A percentile compares a stretch with the other conserved stretches of the same genome.
Conservation (phyloP, 2,329 filamentous ascomycete genomes). For the Clarireedia homoeocarpa region DNA sequence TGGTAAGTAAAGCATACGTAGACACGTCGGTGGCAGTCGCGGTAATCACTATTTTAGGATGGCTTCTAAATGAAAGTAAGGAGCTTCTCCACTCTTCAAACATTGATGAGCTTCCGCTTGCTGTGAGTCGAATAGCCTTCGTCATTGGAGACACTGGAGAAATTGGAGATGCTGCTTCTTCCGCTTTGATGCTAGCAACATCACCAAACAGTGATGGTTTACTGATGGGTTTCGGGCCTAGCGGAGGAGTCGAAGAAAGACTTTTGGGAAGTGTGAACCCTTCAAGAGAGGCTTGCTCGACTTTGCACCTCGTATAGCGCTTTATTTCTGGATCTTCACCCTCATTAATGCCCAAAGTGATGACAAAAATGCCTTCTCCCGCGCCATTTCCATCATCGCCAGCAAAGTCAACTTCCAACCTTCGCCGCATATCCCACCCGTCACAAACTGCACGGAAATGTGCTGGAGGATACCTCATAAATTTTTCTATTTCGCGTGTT, state of each 20-base stretch:
- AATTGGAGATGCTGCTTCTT: slow-evolving; percentile 20
- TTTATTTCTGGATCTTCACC: slow-evolving; percentile 38
- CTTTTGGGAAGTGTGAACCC: slow-evolving; percentile 27
- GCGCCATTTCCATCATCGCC: slow-evolving; percentile 67
- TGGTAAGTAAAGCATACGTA: slow-evolving; percentile 59
- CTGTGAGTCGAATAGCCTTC: slow-evolving; percentile 9
- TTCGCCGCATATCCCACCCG: slow-evolving; percentile 88
- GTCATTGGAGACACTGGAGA: slow-evolving; percentile 19
- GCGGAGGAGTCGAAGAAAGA: slow-evolving; percentile 16
- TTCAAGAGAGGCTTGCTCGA: slow-evolving; percentile 26
- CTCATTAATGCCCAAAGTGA: slow-evolving; percentile 53
- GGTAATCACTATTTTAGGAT: slow-evolving; percentile 55
- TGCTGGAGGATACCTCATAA: slow-evolving; percentile 61
- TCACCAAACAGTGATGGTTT: slow-evolving; percentile 30
- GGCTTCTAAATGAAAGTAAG: slow-evolving; percentile 51
- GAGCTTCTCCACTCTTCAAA: slow-evolving; percentile 62
- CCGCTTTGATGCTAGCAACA: slow-evolving; percentile 19
- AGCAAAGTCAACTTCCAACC: slow-evolving; percentile 82
- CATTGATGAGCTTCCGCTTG: slow-evolving; percentile 26
- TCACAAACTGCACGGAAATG: slow-evolving; percentile 72
- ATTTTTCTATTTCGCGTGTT: slow-evolving; percentile 73
- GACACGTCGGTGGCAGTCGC: slow-evolving; percentile 68
- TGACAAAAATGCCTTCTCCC: slow-evolving; percentile 69
- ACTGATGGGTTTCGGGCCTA: slow-evolving; percentile 11
- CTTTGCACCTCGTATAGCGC: slow-evolving; percentile 48